Evolutionary conservation across 768 basidiomycete genomes (phyloP), one percentile per base, ranked within the genome.

Genomic region (Hygrocybe coccinea): DNA sequence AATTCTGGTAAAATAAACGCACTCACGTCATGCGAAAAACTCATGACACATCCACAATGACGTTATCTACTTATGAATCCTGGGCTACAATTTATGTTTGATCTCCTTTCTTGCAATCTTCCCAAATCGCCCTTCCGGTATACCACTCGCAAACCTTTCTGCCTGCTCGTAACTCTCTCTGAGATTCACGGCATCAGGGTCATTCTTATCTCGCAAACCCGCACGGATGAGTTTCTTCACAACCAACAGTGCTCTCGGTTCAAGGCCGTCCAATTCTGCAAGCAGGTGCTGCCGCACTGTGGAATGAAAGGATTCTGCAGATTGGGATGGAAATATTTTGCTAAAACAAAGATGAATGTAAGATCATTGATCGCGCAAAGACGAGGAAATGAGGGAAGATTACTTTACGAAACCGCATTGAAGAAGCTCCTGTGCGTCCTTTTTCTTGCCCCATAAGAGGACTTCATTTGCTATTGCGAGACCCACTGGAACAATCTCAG

Each of bases 121-220:
- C 21, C 60, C 68, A 59, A 88, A 89, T 45, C 79, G 78, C 57
- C 67, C 65, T 1, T 56, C 36, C 9, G 87, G 87, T 38, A 82
- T 68, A 1, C 85, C 86, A 53, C 79, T 85, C 4, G 76, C 79
- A 63, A 87, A 79, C 49, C 80, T 75, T 46, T 79, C 81, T 2
- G 85, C 85, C 70, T 88, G 86, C 10, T 78, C 76, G 63, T 86
- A 86, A 52, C 82, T 84, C 68, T 88, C 86, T 45, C 86, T 76
- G 12, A 87, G 71, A 60, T 85, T 85, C 10, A 81, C 80, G 2
- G 79, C 80, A 64, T 88, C 83, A 2, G 81, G 79, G 52, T 82
- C 70, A 45, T 85, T 85, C 66, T 79, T 83, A 61, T 86, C 86
- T 37, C 79, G 72, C 58, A 85, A 57, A 14, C 80, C 84, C 6